phyloP scores from a whole-genome alignment of 805 yeast genomes.

The Candida chauliodis region DNA sequence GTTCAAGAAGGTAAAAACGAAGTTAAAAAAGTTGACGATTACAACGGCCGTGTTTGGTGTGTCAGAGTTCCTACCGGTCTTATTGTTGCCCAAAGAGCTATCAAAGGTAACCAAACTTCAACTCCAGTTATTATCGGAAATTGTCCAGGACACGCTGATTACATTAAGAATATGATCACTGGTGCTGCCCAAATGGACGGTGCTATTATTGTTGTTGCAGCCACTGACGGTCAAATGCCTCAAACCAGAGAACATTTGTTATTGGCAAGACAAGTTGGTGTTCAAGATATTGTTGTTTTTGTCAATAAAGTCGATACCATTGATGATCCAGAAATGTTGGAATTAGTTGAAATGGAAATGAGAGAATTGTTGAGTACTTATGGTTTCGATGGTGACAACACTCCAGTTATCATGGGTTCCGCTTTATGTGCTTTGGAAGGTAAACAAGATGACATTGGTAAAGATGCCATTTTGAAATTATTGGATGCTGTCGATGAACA shows the following conservation, averaged over 20 bases:
- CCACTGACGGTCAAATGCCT: conserved; percentile 99
- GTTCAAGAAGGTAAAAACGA: neutral
- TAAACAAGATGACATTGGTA: conserved; percentile 87
- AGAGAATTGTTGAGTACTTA: conserved; percentile 87
- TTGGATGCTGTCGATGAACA: conserved; percentile 89
- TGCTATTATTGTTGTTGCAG: conserved; percentile 98
- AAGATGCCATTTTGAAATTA: conserved; percentile 74
- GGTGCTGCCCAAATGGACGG: conserved; percentile 99
- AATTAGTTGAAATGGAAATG: conserved; percentile 99
- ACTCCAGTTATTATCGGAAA: neutral
- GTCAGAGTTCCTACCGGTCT: conserved; percentile 7
- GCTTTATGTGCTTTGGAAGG: conserved; percentile 95
- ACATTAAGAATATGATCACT: conserved; percentile 97
- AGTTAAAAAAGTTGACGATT: conserved; percentile 5
- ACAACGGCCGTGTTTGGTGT: conserved; percentile 8
- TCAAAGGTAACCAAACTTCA: neutral
- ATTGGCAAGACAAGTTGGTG: conserved; percentile 99
- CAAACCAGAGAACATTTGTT: conserved; percentile 98
- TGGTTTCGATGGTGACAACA: conserved; percentile 97
- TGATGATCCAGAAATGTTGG: conserved; percentile 98
- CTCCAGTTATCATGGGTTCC: conserved; percentile 98
- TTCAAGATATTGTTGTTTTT: conserved; percentile 92
- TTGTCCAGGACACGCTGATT: conserved; percentile 84
- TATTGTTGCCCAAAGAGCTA: conserved; percentile 7
- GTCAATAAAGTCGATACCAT: conserved; percentile 98